These are phyloP conservation scores for Sindora glabra DNA, from an alignment of 306 rosid genomes.

Conservation along the genomic window DNA sequence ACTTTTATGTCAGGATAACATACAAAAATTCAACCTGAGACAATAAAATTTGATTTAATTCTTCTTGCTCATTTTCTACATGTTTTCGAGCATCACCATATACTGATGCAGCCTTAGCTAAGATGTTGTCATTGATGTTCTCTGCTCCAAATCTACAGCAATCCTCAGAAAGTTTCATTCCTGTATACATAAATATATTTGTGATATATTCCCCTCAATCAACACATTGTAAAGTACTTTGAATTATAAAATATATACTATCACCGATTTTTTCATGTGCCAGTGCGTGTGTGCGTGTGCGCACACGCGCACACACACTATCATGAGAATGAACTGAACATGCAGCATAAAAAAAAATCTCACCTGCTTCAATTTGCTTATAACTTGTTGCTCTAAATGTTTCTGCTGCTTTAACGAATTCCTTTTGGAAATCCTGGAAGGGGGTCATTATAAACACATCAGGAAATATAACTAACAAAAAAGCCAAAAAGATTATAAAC, in stretches of 20 bases:
- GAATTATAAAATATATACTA: not conserved
- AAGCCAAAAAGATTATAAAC: not conserved
- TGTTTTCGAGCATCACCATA: conserved; percentile 95
- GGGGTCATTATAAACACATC: conserved; percentile 7
- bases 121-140: conserved; percentile 59
- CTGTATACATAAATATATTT: conserved; percentile 57
- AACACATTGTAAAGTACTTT: conserved; percentile 7
- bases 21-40: conserved; percentile 59
- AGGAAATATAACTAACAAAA: not conserved
- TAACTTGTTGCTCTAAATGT: conserved; percentile 69
- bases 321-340: conserved; percentile 6
- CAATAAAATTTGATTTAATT: conserved; percentile 59
- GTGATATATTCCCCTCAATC: conserved; percentile 11
- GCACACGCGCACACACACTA: too few relatives aligned
- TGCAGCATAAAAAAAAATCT: conserved; percentile 10
- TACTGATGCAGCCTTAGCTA: conserved; percentile 91
- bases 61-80: conserved; percentile 95
- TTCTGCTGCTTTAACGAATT: conserved; percentile 86
- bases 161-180: conserved; percentile 93
- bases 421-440: conserved; percentile 90
- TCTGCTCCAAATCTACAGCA: conserved; percentile 96
- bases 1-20: conserved; percentile 8
- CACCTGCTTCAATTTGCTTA: conserved; percentile 95
- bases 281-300: too few relatives aligned
- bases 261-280: too few relatives aligned